Evolutionary conservation across 75 land plant species (phyloP).

Genomic region (Cunninghamia lanceolata): DNA sequence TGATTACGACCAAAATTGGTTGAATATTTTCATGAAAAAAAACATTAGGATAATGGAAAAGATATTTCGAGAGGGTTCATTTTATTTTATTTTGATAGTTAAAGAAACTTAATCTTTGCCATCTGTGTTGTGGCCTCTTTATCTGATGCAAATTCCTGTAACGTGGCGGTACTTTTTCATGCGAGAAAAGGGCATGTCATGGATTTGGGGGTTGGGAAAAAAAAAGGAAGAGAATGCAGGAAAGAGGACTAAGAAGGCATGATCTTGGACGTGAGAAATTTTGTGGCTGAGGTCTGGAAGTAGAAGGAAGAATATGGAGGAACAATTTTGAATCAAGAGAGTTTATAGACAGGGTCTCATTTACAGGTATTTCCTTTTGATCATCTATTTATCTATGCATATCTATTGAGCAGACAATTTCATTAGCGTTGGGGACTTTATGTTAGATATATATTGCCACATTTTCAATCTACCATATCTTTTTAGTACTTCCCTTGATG

Average conservation of each 20-base stretch:
- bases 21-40: no score
- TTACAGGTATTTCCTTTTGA: conserved; percentile 57
- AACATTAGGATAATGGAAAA: no score
- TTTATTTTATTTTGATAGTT: no score
- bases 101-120: no score
- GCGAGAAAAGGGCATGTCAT: no score
- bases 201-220: no score
- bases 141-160: no score
- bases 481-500: not conserved
- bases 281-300: conserved; percentile 84
- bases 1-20: no score
- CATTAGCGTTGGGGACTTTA: not conserved
- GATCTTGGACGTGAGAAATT: conserved; percentile 88
- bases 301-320: conserved; percentile 99
- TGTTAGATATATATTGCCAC: no score
- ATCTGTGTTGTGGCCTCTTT: no score
- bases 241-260: conserved; percentile 75
- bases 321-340: conserved; percentile 64
- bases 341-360: conserved; percentile 84
- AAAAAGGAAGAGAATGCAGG: conserved; percentile 95
- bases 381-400: conserved; percentile 4
- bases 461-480: not conserved
- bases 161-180: no score
- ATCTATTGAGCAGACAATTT: not conserved
- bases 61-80: no score